Conservation (phyloP, 2,329 filamentous ascomycete genomes). For the Fonsecaea erecta region DNA sequence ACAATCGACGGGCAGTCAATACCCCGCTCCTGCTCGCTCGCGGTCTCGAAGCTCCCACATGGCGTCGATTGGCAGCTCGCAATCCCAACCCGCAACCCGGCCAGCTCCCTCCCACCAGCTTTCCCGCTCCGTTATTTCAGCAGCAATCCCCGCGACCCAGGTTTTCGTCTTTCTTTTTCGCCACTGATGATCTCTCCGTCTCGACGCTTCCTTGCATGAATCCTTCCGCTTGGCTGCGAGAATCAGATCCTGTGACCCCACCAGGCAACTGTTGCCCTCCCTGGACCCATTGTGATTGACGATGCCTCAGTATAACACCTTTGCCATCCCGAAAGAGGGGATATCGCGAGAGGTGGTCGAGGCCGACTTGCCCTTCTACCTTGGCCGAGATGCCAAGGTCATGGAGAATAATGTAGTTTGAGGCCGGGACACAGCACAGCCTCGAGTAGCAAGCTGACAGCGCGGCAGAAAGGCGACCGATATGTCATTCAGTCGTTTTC, state of each 20-base stretch:
- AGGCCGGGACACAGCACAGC: neutral
- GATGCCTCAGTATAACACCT: conserved; percentile 17
- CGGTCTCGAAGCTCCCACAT: conserved; percentile 15
- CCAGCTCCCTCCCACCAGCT: conserved; percentile 6
- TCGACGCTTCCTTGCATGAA: conserved; percentile 14
- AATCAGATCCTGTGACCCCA: conserved; percentile 6
- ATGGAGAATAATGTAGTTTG: conserved; percentile 21
- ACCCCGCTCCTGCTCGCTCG: conserved; percentile 25
- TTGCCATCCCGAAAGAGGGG: conserved; percentile 18
- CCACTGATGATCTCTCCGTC: conserved; percentile 20
- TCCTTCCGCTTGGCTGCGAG: neutral
- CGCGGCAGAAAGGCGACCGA: conserved; percentile 13
- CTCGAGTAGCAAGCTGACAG: conserved; percentile 6
- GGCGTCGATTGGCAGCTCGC: conserved; percentile 5
- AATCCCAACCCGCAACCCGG: neutral
- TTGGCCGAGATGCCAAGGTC: conserved; percentile 24
- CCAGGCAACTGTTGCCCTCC: neutral
- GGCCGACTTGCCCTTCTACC: conserved; percentile 23
- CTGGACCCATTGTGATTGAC: conserved; percentile 1
- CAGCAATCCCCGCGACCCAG: conserved; percentile 5
- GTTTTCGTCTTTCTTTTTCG: conserved; percentile 18
- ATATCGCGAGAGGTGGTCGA: conserved; percentile 27
- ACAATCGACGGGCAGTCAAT: conserved; percentile 11
- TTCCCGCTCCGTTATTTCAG: conserved; percentile 16
- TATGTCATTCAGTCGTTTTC: conserved; percentile 22